Evolutionary conservation across 164 flowering plant species (phyloP).

Genomic region (Tinospora cordifolia): DNA sequence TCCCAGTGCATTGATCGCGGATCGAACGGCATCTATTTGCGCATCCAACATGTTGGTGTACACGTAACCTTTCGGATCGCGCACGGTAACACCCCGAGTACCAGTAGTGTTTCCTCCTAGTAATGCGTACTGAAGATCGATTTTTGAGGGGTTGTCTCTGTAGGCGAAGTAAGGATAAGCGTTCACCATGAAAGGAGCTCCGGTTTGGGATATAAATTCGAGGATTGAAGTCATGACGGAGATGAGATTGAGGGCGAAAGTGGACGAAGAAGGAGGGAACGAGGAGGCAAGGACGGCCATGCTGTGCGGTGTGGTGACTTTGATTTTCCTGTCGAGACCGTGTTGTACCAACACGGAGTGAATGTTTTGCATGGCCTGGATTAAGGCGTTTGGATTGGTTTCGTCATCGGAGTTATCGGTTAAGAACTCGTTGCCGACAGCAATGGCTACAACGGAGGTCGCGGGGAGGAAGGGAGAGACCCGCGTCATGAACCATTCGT

Average conservation of each 20-base stretch:
- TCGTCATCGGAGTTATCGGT: constrained; percentile 16
- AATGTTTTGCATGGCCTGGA: constrained; percentile 55
- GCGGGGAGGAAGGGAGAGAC: constrained; percentile 52
- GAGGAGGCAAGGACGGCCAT: constrained; percentile 58
- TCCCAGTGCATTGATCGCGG: constrained; percentile 48
- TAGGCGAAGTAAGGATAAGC: constrained; percentile 72
- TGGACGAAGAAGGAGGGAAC: constrained; percentile 51
- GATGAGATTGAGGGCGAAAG: constrained; percentile 30
- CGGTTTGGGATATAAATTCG: constrained; percentile 38
- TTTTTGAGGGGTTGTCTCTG: constrained; percentile 35
- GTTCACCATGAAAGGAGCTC: constrained; percentile 58
- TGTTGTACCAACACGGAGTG: constrained; percentile 29
- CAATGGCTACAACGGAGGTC: constrained; percentile 44
- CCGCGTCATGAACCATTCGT: constrained; percentile 41
- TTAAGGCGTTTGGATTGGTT: constrained; percentile 22
- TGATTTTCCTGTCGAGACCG: constrained; percentile 47
- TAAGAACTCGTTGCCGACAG: constrained; percentile 60
- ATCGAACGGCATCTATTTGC: constrained; percentile 50
- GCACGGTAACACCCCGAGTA: constrained; percentile 16
- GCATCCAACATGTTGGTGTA: constrained; percentile 68
- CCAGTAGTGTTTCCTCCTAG: constrained; percentile 35
- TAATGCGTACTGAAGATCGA: constrained; percentile 41
- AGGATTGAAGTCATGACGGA: constrained; percentile 35
- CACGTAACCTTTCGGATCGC: constrained; percentile 37
- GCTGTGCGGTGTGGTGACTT: constrained; percentile 54